Conservation (phyloP, 176 grass and related monocot species). For the Alopecurus myosuroides region DNA sequence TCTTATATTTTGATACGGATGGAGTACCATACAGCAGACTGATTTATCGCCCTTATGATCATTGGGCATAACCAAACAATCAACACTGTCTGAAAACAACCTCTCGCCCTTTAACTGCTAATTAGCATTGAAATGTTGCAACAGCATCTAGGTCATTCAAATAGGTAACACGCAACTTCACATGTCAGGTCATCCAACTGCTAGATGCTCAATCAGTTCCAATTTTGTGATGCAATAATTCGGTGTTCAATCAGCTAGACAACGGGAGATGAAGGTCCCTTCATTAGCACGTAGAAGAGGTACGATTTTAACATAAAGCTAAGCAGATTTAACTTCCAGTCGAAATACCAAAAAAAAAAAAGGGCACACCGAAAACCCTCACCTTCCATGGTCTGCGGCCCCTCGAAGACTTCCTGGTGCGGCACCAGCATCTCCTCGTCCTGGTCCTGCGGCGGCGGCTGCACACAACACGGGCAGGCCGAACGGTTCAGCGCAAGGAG, state of each 20-base stretch:
- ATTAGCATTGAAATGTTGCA: neutral
- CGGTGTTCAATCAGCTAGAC: neutral
- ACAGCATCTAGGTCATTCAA: neutral
- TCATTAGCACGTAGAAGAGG: neutral
- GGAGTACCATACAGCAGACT: neutral
- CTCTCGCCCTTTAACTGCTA: neutral
- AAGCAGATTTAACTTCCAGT: neutral
- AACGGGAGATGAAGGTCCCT: neutral
- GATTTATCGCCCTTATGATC: neutral
- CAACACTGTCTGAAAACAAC: neutral
- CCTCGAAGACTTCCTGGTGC: conserved; percentile 36
- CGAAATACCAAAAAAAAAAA: neutral
- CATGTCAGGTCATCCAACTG: neutral
- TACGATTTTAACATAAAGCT: neutral
- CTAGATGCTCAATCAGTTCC: neutral
- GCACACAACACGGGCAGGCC: neutral
- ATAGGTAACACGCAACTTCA: neutral
- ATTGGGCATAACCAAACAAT: neutral
- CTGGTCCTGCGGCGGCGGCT: conserved; percentile 37
- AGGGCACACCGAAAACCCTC: neutral
- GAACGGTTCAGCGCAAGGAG: conserved; percentile 23
- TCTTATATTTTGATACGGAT: too few relatives aligned
- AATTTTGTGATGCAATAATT: neutral
- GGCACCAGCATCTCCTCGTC: conserved; percentile 65
- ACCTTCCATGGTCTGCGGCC: conserved; percentile 66